Base-by-base conservation (phyloP, 202 grass and related monocot species). In the Schoenoplectus triqueter region DNA sequence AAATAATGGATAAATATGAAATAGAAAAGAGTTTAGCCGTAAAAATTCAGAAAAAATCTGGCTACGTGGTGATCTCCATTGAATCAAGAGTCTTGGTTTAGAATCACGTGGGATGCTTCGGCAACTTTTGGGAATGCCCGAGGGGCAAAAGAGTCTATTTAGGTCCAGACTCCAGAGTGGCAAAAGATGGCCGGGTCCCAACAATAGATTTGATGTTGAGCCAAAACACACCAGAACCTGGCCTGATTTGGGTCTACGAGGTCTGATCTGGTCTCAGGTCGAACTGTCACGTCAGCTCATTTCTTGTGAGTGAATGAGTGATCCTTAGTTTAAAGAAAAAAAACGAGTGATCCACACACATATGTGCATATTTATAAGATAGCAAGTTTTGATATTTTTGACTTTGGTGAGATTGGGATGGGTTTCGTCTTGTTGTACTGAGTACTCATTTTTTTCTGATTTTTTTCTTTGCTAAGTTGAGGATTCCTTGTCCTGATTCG, bases 161-260 rank as follows among this genome's bases (percentile, higher is more conserved):
- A 31, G 31, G 31, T 31, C 31, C 31, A 60, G 7, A 3, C 6
- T 78, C 31, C 31, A 44, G 0, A 4, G 73, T 76, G 50, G 49
- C 73, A 76, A 31, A 31, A 31, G 31, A 31, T 31, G 31, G 31
- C 31, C 2, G 8, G 46, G 47, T 17, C 63, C 11, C 59, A 15
- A 41, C 21, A 2, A 0, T 4, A 65, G 3, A 81, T 82, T 82
- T 49, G 45, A 82, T 39, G 80, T 5, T 4, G 47, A 82, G 14
- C 42, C 81, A 14, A 83, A 83, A 83, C 31, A 70, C 41, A 70
- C 51, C 46, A 70, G 59, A 44, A 9, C 42, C 61, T 82, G 79
- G 15, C 61, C 80, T 70, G 11, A 83, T 83, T 83, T 83, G 64
- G 65, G 48, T 83, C 65, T 83, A 50, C 44, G 63, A 70, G 65